Percentiles rank a stretch among this genome's conserved stretches.
These are phyloP conservation scores for Phalaenopsis hybrid DNA, from an alignment of 116 monocot species.

Conservation along the genomic window DNA sequence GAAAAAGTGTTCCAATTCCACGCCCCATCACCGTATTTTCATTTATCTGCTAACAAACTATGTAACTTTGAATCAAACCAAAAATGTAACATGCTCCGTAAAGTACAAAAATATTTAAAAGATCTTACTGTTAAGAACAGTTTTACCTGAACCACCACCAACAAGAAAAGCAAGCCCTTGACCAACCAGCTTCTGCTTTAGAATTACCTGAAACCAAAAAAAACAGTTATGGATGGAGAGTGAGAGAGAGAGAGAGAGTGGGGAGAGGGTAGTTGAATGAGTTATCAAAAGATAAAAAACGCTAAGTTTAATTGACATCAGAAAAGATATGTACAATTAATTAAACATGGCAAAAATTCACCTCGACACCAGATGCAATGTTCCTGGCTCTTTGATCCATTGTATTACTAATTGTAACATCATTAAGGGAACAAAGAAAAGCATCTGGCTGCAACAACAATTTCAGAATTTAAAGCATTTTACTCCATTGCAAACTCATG, in stretches of 20 bases:
- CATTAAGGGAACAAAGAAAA: conserved; percentile 94
- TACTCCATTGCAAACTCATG: background rate
- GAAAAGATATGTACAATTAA: background rate
- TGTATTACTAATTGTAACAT: conserved; percentile 53
- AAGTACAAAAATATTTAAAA: background rate
- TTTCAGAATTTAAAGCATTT: conserved; percentile 9
- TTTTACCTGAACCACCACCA: conserved; percentile 74
- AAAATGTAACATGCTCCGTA: background rate
- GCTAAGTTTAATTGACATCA: background rate
- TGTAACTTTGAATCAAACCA: background rate
- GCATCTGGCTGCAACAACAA: conserved; percentile 78
- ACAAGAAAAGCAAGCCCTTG: conserved; percentile 87
- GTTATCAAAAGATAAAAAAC: background rate
- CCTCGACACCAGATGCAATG: conserved; percentile 69
- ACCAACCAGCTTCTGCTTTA: conserved; percentile 73
- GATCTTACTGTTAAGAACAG: background rate
- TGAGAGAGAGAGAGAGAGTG: background rate
- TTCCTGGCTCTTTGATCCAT: conserved; percentile 63
- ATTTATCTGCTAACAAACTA: background rate
- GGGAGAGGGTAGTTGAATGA: background rate
- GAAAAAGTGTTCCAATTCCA: background rate
- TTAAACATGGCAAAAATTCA: conserved; percentile 13
- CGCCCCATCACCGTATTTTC: background rate
- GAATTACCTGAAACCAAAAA: conserved; percentile 39
- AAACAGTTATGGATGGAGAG: background rate